Evolutionary conservation across 2,329 filamentous ascomycete genomes (phyloP).

Genomic region (Xylariaceae sp.): DNA sequence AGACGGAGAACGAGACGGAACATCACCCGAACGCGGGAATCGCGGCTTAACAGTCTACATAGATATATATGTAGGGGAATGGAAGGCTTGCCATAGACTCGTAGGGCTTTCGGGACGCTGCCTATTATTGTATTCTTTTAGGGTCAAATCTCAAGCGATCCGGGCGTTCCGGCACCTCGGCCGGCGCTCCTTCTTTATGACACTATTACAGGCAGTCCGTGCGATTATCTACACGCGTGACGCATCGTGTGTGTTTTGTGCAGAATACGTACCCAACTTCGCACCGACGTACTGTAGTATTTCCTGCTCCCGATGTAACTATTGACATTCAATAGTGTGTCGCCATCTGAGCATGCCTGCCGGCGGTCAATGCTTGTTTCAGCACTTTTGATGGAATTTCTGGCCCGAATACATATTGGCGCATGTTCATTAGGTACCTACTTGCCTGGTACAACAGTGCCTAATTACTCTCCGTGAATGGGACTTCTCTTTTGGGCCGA

Average conservation of each 20-base stretch:
- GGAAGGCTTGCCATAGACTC: background rate
- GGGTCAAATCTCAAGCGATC: constrained; percentile 1
- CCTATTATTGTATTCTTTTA: background rate
- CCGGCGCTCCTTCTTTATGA: constrained; percentile 1
- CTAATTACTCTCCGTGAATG: background rate
- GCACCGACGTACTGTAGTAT: too few species aligned
- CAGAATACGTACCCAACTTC: too few species aligned
- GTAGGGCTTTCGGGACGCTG: background rate
- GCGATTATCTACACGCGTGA: background rate
- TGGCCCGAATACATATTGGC: background rate
- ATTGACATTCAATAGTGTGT: background rate
- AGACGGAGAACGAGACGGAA: background rate
- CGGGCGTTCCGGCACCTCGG: constrained; percentile 12
- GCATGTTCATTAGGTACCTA: background rate
- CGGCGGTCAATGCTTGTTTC: constrained; percentile 4
- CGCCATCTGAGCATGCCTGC: constrained; percentile 5
- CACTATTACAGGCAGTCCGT: constrained; percentile 2
- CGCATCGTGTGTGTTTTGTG: too few species aligned
- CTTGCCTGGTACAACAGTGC: too few species aligned
- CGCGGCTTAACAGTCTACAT: too few species aligned
- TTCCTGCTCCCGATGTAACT: background rate
- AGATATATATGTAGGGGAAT: too few species aligned
- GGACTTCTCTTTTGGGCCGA: background rate
- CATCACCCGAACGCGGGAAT: background rate
- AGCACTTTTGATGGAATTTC: background rate